Evolutionary conservation across 768 basidiomycete species (phyloP).

Genomic region (Naematelia encephala): DNA sequence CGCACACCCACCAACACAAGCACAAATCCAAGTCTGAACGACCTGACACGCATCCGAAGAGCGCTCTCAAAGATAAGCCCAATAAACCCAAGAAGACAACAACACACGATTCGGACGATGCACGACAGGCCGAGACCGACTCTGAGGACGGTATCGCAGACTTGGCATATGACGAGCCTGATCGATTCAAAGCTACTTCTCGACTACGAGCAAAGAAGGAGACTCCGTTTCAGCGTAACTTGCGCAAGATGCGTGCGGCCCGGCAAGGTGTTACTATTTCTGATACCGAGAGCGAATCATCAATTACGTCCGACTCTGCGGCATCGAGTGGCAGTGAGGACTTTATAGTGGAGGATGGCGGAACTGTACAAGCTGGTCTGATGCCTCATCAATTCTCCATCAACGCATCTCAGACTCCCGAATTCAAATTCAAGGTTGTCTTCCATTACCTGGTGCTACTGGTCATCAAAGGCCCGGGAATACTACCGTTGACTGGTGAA

Average conservation of each 20-base stretch:
- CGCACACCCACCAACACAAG: too few species aligned
- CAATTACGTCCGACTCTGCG: constrained; percentile 10
- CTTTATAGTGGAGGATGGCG: constrained; percentile 53
- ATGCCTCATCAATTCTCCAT: constrained; percentile 50
- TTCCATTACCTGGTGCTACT: constrained; percentile 85
- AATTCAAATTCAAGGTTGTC: constrained; percentile 74
- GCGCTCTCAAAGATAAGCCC: background rate
- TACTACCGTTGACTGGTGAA: constrained; percentile 29
- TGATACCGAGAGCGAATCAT: constrained; percentile 5
- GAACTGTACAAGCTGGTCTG: constrained; percentile 31
- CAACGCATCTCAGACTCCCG: constrained; percentile 58
- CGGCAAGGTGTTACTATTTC: constrained; percentile 18
- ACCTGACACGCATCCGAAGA: background rate
- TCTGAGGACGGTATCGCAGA: constrained; percentile 35
- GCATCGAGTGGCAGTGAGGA: constrained; percentile 26
- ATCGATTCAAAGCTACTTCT: constrained; percentile 34
- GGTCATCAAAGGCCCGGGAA: constrained; percentile 55
- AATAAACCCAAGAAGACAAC: constrained; percentile 18
- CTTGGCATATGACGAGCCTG: constrained; percentile 44
- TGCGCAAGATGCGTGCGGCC: constrained; percentile 27
- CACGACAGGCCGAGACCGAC: constrained; percentile 12
- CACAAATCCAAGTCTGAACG: background rate
- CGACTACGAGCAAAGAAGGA: constrained; percentile 28
- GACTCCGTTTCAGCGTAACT: constrained; percentile 21
- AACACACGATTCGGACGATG: constrained; percentile 31